Evolutionary conservation across 345 rosid genomes (phyloP).

Genomic region (Citrus mangshanensis): DNA sequence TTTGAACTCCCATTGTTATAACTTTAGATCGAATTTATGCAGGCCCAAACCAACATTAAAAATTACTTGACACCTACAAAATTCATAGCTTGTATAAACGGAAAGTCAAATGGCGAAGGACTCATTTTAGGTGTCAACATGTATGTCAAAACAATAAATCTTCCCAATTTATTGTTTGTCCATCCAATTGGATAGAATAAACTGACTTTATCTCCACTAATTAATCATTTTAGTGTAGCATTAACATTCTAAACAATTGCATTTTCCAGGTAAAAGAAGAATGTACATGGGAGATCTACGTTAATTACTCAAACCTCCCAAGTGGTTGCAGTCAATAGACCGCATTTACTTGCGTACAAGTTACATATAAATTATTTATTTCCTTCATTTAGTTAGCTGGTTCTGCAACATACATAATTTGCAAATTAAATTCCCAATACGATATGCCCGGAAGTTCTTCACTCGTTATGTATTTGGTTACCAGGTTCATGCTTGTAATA

Average conservation of each 20-base stretch:
- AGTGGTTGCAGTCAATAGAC: conserved; percentile 39
- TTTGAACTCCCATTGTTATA: background rate
- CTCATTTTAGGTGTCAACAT: conserved; percentile 28
- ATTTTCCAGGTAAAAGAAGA: conserved; percentile 42
- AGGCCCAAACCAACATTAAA: conserved; percentile 24
- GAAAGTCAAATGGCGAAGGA: conserved; percentile 13
- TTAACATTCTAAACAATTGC: conserved; percentile 6
- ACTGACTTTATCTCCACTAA: background rate
- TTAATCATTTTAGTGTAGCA: background rate
- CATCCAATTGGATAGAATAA: background rate
- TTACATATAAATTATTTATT: background rate
- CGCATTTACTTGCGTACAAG: background rate
- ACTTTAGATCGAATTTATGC: conserved; percentile 4
- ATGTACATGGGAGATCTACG: conserved; percentile 24
- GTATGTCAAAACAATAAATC: conserved; percentile 22
- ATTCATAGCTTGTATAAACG: conserved; percentile 21
- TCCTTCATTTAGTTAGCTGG: background rate
- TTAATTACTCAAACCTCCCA: conserved; percentile 33
- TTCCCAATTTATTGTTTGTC: background rate
- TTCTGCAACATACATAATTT: background rate
- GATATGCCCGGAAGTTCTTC: background rate
- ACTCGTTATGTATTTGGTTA: background rate
- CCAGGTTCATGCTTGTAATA: background rate
- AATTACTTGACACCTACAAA: conserved; percentile 29
- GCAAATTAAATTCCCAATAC: background rate